phyloP scores from a whole-genome alignment of 2,329 filamentous ascomycete species.

The Anthostomella pinea region DNA sequence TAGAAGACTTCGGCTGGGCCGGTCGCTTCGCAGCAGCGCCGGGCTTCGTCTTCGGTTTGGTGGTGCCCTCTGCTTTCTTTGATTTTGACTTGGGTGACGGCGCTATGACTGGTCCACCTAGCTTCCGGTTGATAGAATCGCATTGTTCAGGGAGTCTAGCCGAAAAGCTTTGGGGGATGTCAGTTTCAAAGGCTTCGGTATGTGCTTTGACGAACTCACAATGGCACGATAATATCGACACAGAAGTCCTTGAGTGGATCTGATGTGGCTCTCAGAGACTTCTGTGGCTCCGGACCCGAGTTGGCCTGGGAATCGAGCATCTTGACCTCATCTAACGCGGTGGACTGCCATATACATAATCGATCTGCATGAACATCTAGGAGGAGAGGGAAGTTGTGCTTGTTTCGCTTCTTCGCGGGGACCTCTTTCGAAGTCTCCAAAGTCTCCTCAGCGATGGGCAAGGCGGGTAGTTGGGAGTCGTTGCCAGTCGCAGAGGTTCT shows the following conservation, averaged over 20 bases:
- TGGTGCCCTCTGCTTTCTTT: slow-evolving; percentile 42
- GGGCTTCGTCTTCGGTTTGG: slow-evolving; percentile 47
- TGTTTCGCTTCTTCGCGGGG: slow-evolving; percentile 53
- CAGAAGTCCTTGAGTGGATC: slow-evolving; percentile 76
- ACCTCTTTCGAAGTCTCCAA: slow-evolving; percentile 33
- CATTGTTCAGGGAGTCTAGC: slow-evolving; percentile 72
- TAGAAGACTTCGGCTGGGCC: slow-evolving; percentile 38
- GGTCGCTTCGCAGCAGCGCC: slow-evolving; percentile 51
- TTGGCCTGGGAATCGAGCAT: slow-evolving; percentile 46
- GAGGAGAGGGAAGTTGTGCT: slow-evolving; percentile 62
- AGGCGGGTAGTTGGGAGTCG: slow-evolving; percentile 46
- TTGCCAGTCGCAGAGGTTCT: slow-evolving; percentile 38
- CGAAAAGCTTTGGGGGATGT: slow-evolving; percentile 57
- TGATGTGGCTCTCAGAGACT: slow-evolving; percentile 40
- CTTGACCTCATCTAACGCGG: slow-evolving; percentile 58
- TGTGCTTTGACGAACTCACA: slow-evolving; percentile 48
- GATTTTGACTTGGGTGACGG: slow-evolving; percentile 52
- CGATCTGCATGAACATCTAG: slow-evolving; percentile 74
- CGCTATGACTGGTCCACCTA: slow-evolving; percentile 67
- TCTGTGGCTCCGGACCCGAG: slow-evolving; percentile 33
- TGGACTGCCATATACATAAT: slow-evolving; percentile 80
- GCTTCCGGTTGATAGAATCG: slow-evolving; percentile 68
- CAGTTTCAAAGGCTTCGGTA: slow-evolving; percentile 25
- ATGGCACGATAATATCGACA: slow-evolving; percentile 75
- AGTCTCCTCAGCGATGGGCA: slow-evolving; percentile 37